Conservation (phyloP, 805 yeast species). For the Metschnikowia cubensis region DNA sequence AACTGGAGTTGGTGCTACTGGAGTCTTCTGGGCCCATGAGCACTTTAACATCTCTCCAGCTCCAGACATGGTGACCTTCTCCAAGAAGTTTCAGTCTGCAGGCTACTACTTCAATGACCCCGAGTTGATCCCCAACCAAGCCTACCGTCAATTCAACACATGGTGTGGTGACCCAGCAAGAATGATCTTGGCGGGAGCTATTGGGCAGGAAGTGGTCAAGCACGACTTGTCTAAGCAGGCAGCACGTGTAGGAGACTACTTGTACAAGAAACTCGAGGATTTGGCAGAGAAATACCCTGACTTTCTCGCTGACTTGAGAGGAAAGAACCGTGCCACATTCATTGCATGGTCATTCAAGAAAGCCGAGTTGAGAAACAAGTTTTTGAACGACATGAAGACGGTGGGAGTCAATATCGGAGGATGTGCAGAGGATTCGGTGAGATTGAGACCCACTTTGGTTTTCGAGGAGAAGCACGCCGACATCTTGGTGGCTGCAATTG, state of each 20-base stretch:
- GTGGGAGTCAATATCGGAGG: constrained; percentile 81
- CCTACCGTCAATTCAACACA: constrained; percentile 90
- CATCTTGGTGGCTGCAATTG: constrained; percentile 46
- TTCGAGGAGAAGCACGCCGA: constrained; percentile 82
- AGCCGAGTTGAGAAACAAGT: constrained; percentile 54
- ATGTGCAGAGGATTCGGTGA: constrained; percentile 73
- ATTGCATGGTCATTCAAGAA: constrained; percentile 73
- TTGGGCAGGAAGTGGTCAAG: constrained; percentile 59
- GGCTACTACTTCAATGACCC: constrained; percentile 80
- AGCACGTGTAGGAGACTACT: constrained; percentile 61
- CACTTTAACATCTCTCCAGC: constrained; percentile 71
- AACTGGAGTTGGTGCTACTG: constrained; percentile 88
- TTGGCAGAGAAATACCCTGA: constrained; percentile 55
- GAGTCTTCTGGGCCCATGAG: constrained; percentile 85
- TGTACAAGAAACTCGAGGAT: constrained; percentile 51
- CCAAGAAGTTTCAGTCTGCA: constrained; percentile 86
- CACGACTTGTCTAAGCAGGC: constrained; percentile 56
- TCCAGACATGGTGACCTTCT: constrained; percentile 82
- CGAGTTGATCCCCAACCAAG: constrained; percentile 64
- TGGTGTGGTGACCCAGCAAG: constrained; percentile 93
- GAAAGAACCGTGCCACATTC: constrained; percentile 71
- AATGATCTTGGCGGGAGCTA: constrained; percentile 70
- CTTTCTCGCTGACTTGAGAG: constrained; percentile 57
- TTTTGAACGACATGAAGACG: constrained; percentile 55
- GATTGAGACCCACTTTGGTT: constrained; percentile 76